Evolutionary conservation across 352 stramenopile species (phyloP).

Genomic region (Globisporangium cylindrosporum): DNA sequence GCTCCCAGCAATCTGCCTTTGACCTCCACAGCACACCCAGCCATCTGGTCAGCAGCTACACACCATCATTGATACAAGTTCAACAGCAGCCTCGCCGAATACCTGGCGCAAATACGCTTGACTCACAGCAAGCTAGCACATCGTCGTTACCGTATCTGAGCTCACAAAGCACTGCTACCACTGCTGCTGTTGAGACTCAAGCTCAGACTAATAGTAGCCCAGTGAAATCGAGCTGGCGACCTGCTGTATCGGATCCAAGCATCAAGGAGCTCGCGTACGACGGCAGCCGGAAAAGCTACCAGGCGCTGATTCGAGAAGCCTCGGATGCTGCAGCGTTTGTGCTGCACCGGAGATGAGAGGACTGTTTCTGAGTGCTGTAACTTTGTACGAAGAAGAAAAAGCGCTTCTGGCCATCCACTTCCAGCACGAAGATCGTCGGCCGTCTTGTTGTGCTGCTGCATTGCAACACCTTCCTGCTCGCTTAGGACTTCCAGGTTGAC

Average conservation of each 20-base stretch:
- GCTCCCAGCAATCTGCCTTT: slow-evolving; percentile 6
- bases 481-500: too few relatives aligned
- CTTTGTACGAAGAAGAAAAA: too few relatives aligned
- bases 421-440: too few relatives aligned
- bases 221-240: neutral
- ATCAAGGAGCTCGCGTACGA: slow-evolving; percentile 14
- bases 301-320: slow-evolving; percentile 14
- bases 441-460: too few relatives aligned
- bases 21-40: slow-evolving; percentile 4
- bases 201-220: neutral
- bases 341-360: neutral
- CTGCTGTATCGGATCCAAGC: neutral
- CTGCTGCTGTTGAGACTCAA: neutral
- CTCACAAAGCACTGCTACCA: neutral
- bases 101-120: neutral
- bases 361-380: too few relatives aligned
- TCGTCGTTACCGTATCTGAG: neutral
- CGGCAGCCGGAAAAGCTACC: slow-evolving; percentile 9
- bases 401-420: too few relatives aligned
- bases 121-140: neutral
- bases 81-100: neutral
- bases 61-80: too few relatives aligned
- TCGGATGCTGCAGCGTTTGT: slow-evolving; percentile 4
- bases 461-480: too few relatives aligned
- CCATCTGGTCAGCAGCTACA: neutral